Base-by-base conservation (phyloP, 768 basidiomycete species). In the Serendipita indica region DNA sequence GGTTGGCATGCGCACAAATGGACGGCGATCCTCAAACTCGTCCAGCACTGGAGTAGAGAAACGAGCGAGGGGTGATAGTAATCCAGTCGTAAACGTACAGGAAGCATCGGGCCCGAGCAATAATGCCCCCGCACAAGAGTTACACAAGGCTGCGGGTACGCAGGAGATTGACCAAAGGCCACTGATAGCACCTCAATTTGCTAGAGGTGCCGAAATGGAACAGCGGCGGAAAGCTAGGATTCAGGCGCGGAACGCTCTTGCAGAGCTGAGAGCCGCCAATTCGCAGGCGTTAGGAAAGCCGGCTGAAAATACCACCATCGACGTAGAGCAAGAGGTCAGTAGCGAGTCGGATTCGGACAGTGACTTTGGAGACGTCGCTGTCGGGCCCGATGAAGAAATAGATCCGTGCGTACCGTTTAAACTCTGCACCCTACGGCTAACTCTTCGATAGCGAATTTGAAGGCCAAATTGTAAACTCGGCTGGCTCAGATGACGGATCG, bases 131-230 rank as follows among this genome's bases (percentile, higher is more conserved):
- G 28, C 32, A 12, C 43, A 30, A 13, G 62, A 62, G 22, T 39
- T 25, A 43, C 37, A 45, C 13, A 46, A 60, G 16, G 30, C 39
- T 4, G 32, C 20, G 12, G 41, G 58, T 58, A 49, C 22, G 28
- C 57, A 18, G 20, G 57, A 35, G n/a, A 4, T 28, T 12, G 7
- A n/a, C 22, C 30, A n/a, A 10, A 28, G 30, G 22, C 20, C 34
- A 10, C 16, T 39, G n/a, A 37, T 57, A 37, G 58, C 85, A 25
- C 88, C 88, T 16, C 83, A 79, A 56, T 89, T 90, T 72, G 85
- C 81, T 63, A 82, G 85, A 5, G 83, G 84, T 0, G 87, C 80
- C n/a, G 86, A 91, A 67, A 89, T 89, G 87, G 89, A 89, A 62
- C 79, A 77, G 3, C 74, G 87, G 14, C 71, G 89, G 25, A 75